A percentile compares a stretch with the other conserved stretches of the same genome.
These are phyloP conservation scores for Melastoma malabathricum DNA, from an alignment of 345 rosid species.

Conservation along the genomic window DNA sequence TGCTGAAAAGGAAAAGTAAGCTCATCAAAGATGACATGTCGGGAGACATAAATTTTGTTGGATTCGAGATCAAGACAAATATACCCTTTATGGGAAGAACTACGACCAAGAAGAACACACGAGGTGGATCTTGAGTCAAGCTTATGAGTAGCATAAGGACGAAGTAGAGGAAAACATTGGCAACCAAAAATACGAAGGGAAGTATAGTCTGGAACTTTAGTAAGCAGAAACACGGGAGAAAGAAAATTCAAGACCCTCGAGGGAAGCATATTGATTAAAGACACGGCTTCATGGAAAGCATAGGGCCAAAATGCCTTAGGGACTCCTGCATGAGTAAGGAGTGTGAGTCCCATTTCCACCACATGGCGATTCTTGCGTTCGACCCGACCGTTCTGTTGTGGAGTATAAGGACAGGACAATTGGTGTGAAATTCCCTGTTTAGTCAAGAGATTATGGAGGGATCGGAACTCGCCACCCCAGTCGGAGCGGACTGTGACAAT, in stretches of 20 bases:
- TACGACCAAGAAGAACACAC: neutral
- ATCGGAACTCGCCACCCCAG: neutral
- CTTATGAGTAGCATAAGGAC: neutral
- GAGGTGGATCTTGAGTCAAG: too few relatives aligned
- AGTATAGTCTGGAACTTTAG: too few relatives aligned
- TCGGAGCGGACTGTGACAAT: neutral
- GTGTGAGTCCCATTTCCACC: neutral
- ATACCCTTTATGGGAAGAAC: neutral
- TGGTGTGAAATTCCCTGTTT: neutral
- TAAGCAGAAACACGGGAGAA: neutral
- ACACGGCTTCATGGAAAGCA: neutral
- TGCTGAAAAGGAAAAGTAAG: too few relatives aligned
- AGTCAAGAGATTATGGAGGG: neutral
- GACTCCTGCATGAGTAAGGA: neutral
- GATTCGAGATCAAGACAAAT: neutral
- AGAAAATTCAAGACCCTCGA: neutral
- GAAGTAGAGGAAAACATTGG: neutral
- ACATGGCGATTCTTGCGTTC: neutral
- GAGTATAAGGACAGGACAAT: neutral
- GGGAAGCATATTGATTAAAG: neutral
- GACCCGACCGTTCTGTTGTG: neutral
- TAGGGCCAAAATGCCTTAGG: neutral
- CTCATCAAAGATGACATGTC: neutral
- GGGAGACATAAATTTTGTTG: neutral
- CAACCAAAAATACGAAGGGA: neutral